Percentiles rank a stretch among this genome's conserved stretches.
Conservation (phyloP, 1,284 basidiomycete species). For the Phylloporus sp. region DNA sequence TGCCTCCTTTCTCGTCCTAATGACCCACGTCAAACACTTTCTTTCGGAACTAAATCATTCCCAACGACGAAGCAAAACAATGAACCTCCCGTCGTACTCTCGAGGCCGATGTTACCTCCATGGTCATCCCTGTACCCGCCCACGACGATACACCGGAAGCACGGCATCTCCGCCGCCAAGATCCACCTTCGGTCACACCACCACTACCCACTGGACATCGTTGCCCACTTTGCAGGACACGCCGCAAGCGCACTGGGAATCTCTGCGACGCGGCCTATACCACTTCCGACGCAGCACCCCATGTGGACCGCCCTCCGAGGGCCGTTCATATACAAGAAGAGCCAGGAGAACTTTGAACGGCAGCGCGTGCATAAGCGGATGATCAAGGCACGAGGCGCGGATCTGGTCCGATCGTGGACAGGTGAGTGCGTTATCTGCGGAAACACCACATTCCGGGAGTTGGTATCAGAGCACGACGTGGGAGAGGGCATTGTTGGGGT, state of each 20-base stretch:
- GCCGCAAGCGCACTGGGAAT: slow-evolving; percentile 86
- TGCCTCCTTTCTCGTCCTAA: too few relatives aligned
- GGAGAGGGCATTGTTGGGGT: too few relatives aligned
- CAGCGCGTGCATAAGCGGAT: slow-evolving; percentile 84
- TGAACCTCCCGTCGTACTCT: slow-evolving; percentile 75
- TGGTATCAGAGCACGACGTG: slow-evolving; percentile 79
- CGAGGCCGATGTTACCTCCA: too few relatives aligned
- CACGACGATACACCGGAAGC: too few relatives aligned
- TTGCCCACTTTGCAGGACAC: slow-evolving; percentile 84
- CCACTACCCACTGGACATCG: slow-evolving; percentile 73
- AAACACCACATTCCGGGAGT: slow-evolving; percentile 85
- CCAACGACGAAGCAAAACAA: slow-evolving; percentile 7
- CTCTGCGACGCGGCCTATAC: slow-evolving; percentile 71
- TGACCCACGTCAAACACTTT: too few relatives aligned
- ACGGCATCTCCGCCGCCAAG: too few relatives aligned
- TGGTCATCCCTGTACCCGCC: too few relatives aligned
- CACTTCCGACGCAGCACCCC: slow-evolving; percentile 77
- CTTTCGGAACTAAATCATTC: slow-evolving; percentile 12
- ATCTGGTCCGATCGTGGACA: slow-evolving; percentile 80
- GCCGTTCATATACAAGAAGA: slow-evolving; percentile 94
- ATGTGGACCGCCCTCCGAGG: slow-evolving; percentile 88
- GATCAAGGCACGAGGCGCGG: slow-evolving; percentile 92
- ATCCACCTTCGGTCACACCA: slow-evolving; percentile 85
- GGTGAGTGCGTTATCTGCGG: slow-evolving; percentile 84
- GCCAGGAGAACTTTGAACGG: slow-evolving; percentile 95